Conservation (phyloP, 2,329 filamentous ascomycete species). For the Colletotrichum horii region DNA sequence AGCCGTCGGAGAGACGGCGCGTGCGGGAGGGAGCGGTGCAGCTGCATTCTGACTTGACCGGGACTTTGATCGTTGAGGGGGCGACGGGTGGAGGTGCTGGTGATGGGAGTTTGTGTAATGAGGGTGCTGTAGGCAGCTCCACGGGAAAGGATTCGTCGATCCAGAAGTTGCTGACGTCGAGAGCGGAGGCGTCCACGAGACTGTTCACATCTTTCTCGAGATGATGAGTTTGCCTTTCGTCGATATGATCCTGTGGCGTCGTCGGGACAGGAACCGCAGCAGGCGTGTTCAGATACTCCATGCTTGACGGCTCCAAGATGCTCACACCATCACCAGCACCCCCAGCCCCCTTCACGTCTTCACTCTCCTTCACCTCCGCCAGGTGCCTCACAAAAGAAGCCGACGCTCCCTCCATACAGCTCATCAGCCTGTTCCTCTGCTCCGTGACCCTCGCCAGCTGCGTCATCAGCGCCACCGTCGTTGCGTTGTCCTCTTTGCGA, state of each 20-base stretch:
- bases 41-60: neutral
- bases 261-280: neutral
- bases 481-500: slow-evolving; percentile 25
- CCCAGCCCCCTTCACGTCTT: neutral
- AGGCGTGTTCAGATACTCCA: neutral
- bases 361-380: neutral
- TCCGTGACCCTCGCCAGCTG: slow-evolving; percentile 28
- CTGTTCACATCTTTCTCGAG: neutral
- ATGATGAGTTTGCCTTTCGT: neutral
- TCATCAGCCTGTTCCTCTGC: slow-evolving; percentile 23
- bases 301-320: neutral
- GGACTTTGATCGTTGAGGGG: neutral
- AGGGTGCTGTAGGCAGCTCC: neutral
- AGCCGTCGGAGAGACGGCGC: neutral
- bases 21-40: neutral
- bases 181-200: neutral
- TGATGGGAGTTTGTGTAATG: neutral
- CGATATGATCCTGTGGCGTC: neutral
- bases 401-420: neutral
- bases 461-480: slow-evolving; percentile 27
- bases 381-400: neutral
- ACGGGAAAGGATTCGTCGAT: neutral
- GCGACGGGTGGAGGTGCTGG: neutral
- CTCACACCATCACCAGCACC: neutral
- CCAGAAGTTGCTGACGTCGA: neutral